Conservation (phyloP, 352 stramenopile genomes). For the Phytophthora nicotianae region DNA sequence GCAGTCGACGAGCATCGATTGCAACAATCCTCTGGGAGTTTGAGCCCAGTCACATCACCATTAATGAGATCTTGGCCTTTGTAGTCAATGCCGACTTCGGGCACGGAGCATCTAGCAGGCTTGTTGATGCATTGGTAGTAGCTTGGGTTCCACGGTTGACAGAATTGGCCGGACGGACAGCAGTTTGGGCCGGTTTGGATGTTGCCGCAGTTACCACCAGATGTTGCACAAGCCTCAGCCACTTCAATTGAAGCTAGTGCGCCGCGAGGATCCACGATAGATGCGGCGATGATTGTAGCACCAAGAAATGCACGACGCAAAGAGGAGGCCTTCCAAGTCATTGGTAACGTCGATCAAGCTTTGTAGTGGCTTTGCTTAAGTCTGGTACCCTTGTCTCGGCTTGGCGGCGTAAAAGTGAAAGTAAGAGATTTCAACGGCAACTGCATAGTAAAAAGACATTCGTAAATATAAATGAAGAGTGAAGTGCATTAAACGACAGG, state of each 20-base stretch:
- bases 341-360: background rate
- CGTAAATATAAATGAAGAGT: no score
- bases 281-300: background rate
- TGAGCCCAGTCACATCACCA: constrained; percentile 14
- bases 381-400: background rate
- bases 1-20: constrained; percentile 8
- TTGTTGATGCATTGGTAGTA: constrained; percentile 52
- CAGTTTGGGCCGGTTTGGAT: constrained; percentile 24
- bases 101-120: constrained; percentile 30
- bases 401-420: constrained; percentile 4
- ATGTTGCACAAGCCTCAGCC: constrained; percentile 7
- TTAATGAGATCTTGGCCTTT: constrained; percentile 26
- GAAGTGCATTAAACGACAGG: no score
- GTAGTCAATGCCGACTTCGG: constrained; percentile 43
- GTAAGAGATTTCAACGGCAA: background rate
- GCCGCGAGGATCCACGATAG: background rate
- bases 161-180: constrained; percentile 47
- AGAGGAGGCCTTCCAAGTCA: constrained; percentile 1
- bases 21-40: constrained; percentile 23
- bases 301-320: background rate
- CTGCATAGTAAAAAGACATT: no score
- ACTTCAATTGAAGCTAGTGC: constrained; percentile 1
- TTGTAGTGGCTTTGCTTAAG: no score
- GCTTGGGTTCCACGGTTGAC: constrained; percentile 47
- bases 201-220: constrained; percentile 36